Evolutionary conservation across 1,284 basidiomycete species (phyloP).

Genomic region (Apiotrichum sp.): DNA sequence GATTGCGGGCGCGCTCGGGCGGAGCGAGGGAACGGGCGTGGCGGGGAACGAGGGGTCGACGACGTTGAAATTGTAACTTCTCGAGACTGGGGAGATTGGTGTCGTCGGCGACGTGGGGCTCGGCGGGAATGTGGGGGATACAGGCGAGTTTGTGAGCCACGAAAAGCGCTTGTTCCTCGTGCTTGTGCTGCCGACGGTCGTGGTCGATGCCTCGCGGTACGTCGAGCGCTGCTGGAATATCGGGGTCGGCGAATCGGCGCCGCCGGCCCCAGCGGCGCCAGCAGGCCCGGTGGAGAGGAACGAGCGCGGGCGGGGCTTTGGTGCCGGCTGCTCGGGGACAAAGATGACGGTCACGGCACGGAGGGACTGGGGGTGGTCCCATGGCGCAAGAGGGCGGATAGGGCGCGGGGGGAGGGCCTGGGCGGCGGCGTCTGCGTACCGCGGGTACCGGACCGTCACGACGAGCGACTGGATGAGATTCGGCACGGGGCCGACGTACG

Average conservation of each 20-base stretch:
- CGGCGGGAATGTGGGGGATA: background rate
- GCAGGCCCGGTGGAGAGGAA: background rate
- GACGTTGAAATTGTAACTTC: background rate
- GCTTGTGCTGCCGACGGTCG: background rate
- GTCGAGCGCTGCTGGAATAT: background rate
- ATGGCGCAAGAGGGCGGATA: constrained; percentile 1
- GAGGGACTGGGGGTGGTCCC: background rate
- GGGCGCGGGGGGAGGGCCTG: background rate
- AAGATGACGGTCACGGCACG: background rate
- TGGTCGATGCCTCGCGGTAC: background rate
- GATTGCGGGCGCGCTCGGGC: background rate
- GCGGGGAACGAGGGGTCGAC: background rate
- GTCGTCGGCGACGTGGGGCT: background rate
- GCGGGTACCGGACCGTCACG: constrained; percentile 10
- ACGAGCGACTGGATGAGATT: constrained; percentile 8
- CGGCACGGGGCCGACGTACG: constrained; percentile 11
- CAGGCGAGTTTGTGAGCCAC: background rate
- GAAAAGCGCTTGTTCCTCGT: background rate
- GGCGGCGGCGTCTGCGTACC: background rate
- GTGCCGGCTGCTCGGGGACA: background rate
- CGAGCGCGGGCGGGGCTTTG: background rate
- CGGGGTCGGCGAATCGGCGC: background rate
- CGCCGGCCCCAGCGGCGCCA: background rate
- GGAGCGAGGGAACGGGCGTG: background rate
- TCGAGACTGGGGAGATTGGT: background rate